These are phyloP conservation scores for Brassica balearica DNA, from an alignment of 441 rosid species.

Conservation along the genomic window DNA sequence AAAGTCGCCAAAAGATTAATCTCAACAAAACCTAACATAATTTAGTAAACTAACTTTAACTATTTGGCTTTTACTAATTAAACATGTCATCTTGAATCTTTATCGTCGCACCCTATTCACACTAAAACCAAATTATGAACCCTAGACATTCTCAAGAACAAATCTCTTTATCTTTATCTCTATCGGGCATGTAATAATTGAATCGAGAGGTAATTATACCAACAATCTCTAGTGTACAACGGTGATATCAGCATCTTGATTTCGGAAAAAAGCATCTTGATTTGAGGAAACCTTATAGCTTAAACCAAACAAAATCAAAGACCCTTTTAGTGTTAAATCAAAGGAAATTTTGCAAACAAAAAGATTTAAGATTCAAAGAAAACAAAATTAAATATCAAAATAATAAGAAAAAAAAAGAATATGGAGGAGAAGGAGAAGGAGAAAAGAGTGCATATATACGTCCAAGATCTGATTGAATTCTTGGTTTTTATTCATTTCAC, in stretches of 20 bases:
- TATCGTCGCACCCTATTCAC: neutral
- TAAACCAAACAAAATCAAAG: neutral
- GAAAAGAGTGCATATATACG: neutral
- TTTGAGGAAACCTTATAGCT: neutral
- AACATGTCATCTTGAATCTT: neutral
- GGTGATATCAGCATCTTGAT: neutral
- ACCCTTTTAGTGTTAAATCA: neutral
- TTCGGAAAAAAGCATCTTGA: neutral
- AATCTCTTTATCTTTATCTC: neutral
- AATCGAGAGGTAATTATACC: neutral
- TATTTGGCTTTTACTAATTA: neutral
- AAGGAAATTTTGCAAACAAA: neutral
- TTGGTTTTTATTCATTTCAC: slow-evolving; percentile 44
- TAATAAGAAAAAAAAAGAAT: neutral
- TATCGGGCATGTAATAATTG: neutral
- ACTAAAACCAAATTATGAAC: neutral
- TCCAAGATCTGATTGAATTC: slow-evolving; percentile 25
- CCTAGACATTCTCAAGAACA: slow-evolving; percentile 12
- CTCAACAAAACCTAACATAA: neutral
- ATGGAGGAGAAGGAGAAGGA: neutral
- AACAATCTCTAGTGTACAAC: neutral
- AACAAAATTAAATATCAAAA: neutral
- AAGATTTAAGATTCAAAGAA: neutral
- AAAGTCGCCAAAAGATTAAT: neutral
- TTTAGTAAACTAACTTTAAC: neutral